phyloP scores from a whole-genome alignment of 1,284 basidiomycete genomes.

The Filobasidium uniguttulatum region DNA sequence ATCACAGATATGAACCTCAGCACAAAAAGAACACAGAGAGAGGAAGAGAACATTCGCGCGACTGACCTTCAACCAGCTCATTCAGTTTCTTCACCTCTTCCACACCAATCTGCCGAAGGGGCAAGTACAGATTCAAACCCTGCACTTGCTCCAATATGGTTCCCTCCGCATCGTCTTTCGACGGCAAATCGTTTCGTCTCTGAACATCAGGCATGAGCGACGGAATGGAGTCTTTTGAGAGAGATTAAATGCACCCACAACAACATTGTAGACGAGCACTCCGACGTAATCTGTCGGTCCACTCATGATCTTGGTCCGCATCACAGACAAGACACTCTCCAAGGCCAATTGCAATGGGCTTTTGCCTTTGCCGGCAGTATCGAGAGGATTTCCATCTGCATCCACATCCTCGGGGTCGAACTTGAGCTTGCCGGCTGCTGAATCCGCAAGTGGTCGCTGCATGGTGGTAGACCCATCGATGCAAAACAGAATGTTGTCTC shows the following conservation, averaged over 20 bases:
- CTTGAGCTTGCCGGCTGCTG: constrained; percentile 40
- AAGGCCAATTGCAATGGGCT: constrained; percentile 47
- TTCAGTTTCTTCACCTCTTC: constrained; percentile 62
- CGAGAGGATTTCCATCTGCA: constrained; percentile 1
- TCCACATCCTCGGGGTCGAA: constrained; percentile 9
- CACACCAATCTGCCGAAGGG: constrained; percentile 62
- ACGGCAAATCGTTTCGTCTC: neutral
- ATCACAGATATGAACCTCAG: too few relatives aligned
- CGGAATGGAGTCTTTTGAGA: neutral
- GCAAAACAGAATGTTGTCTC: constrained; percentile 53
- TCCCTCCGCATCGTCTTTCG: constrained; percentile 26
- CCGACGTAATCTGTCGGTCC: constrained; percentile 80
- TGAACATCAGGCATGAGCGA: neutral
- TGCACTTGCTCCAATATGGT: constrained; percentile 52
- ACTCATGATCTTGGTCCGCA: constrained; percentile 76
- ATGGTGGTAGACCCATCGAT: constrained; percentile 86
- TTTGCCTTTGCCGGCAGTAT: constrained; percentile 23
- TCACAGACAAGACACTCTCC: constrained; percentile 65
- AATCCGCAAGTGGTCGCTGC: constrained; percentile 52
- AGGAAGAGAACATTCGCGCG: too few relatives aligned
- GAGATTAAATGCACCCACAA: constrained; percentile 38
- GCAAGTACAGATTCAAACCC: constrained; percentile 61
- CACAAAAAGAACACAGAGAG: too few relatives aligned
- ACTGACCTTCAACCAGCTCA: constrained; percentile 52
- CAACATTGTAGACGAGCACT: constrained; percentile 82